Evolutionary conservation across 768 basidiomycete genomes (phyloP), one percentile per base, ranked within the genome.

Genomic region (Agaricus subrufescens): DNA sequence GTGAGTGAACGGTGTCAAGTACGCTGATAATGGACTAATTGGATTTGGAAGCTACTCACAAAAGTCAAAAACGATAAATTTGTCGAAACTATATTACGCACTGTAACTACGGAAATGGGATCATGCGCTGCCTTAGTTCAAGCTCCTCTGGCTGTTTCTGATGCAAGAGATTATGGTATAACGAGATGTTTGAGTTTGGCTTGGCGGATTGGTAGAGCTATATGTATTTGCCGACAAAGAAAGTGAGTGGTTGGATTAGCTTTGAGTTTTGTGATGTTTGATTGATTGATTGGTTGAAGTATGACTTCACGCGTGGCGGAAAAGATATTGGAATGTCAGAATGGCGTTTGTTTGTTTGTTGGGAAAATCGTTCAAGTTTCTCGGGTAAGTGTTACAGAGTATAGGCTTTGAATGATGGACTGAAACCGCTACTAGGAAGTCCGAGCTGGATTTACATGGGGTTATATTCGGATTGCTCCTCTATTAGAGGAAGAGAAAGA

Each of bases 201-300:
- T 8, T 87, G 86, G 85, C 69, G 80, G 46, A 76, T 87, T 23
- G 86, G 86, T 8, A 72, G 81, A 30, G 83, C 83, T 0, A 75
- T 86, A 14, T 75, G 78, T 5, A 72, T 78, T 3, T 77, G 79
- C 55, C 72, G 80, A 46, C 76, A 77, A 66, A 70, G 68, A 47
- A 81, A 67, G 68, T 69, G 46, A 43, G 65, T 62, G 3, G 19
- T 11, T 47, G 8, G 19, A 25, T 25, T 46, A 26, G 11, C 23
- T 12, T 46, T 9, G 14, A 34, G 26, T 12, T 26, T 19, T 19
- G 19, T 19, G 19, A 19, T 48, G 19, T 27, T n/a, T 37, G 9
- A 27, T 27, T 19, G 19, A 19, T 19, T 19, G 19, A 19, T 19
- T 19, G 19, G 19, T 19, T 19, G 19, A 19, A 72, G 69, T 53